Base-by-base conservation (phyloP, 768 basidiomycete species). In the Collybia nuda region DNA sequence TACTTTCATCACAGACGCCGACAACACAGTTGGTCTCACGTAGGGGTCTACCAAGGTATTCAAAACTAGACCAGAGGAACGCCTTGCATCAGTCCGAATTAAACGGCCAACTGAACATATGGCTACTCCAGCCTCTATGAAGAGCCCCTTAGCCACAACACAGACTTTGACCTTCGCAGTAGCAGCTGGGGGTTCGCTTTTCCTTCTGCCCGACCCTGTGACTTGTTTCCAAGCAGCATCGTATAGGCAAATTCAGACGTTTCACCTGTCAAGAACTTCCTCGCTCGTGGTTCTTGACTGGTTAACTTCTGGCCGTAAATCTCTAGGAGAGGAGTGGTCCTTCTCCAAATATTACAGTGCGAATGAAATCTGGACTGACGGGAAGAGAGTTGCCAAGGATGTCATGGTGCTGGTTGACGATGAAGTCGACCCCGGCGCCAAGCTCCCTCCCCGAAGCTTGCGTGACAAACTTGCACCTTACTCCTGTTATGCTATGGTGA, bases 11-110 rank as follows among this genome's bases (percentile, higher is more conserved):
- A 38, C 18, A 32, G 32, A 32, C 32, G 2, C 32, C 32, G 5
- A 32, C 7, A 32, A 32, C 32, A 32, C 7, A 11, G 12, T 15
- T 40, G 32, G 17, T 39, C 17, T 40, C 28, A 22, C 48, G 17
- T 57, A 94, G 93, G 91, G 93, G 26, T 91, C 88, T 3, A 98
- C 95, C 8, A 98, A 98, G 66, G 88, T 98, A 17, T 98, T 96
- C 76, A 95, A 93, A 68, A 72, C 76, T 17, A 82, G 93, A 19
- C 67, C 75, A 6, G 84, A 81, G n/a, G 74, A 76, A 51, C 76
- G 84, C 32, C 72, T 77, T 23, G 81, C 86, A 22, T 71, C 75
- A 40, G 67, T 69, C 44, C 51, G 55, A 49, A 36, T 40, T 41
- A 39, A 51, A 41, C 45, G 19, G 21, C 50, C 54, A 48, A 48